phyloP scores from a whole-genome alignment of 208 protist species.

The Leishmania braziliensis region DNA sequence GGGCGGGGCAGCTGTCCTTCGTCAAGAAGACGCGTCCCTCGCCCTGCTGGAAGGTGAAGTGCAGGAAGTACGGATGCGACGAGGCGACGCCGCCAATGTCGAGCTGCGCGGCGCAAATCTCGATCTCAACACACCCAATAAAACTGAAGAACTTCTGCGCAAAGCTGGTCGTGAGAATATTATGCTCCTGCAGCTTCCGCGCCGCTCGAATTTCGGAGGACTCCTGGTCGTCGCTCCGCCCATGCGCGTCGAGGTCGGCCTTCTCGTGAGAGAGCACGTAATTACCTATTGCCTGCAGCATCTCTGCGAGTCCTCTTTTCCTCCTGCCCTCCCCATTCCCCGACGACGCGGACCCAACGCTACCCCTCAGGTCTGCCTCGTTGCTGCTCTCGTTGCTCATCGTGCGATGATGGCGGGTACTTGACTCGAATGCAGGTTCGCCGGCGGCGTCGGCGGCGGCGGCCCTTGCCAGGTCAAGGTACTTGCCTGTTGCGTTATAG shows the following conservation, averaged over 20 bases:
- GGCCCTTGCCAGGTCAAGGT: slow-evolving; percentile 47
- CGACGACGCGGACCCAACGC: background rate
- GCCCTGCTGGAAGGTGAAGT: slow-evolving; percentile 66
- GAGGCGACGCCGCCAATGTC: slow-evolving; percentile 70
- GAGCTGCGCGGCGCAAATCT: slow-evolving; percentile 70
- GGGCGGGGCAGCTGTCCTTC: slow-evolving; percentile 47
- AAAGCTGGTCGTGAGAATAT: slow-evolving; percentile 43
- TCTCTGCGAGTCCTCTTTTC: background rate
- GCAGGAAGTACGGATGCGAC: slow-evolving; percentile 80
- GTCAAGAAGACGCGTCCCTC: slow-evolving; percentile 72
- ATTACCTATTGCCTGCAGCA: slow-evolving; percentile 9
- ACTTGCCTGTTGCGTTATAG: slow-evolving; percentile 88
- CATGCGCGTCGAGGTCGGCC: slow-evolving; percentile 28
- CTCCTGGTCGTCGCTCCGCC: slow-evolving; percentile 14
- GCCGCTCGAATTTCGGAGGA: slow-evolving; percentile 37
- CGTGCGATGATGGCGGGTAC: background rate
- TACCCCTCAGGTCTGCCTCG: background rate
- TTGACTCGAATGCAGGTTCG: background rate
- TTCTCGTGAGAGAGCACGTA: slow-evolving; percentile 17
- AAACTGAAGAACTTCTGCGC: slow-evolving; percentile 78
- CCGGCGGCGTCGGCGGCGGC: background rate
- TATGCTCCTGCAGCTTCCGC: slow-evolving; percentile 47
- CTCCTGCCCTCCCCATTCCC: background rate
- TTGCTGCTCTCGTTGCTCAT: slow-evolving; percentile 1
- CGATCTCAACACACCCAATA: slow-evolving; percentile 74